Evolutionary conservation across 352 stramenopile species (phyloP), one percentile per base, ranked within the genome.

Genomic region (Pythium pyrilobum): DNA sequence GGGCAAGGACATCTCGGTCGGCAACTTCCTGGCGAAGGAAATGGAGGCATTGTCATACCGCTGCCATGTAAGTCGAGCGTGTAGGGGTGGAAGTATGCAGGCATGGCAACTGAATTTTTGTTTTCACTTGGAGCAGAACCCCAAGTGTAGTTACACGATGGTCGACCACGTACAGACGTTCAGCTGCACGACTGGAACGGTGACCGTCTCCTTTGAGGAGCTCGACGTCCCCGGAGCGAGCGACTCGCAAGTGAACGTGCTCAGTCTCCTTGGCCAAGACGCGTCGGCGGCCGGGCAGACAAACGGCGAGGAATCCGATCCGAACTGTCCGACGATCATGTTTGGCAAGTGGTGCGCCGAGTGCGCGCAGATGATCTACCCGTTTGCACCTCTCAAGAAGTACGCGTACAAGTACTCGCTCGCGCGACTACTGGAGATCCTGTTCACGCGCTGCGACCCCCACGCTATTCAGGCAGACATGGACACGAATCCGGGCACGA

Each of bases 321-420:
- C 33, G 0, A 21, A 62, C 0, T 61, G 41, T 36, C 78, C 82
- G 5, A 66, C 72, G 6, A 97, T 99, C 52, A 84, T 92, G n/a
- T 98, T 96, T 53, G 98, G 93, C 91, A 97, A 93, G n/a, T 98
- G 96, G 72, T 99, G 96, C 63, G 92, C 73, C n/a, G 81, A 95
- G 33, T 99, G 96, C 72, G 74, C 81, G 40, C 74, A 81, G 21
- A 85, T 98, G 51, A 92, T 98, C 29, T 97, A 92, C 9, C 89
- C 95, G 10, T 85, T 98, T 31, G 72, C 91, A 11, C 69, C 74
- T 34, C 50, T 94, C 74, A 67, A 89, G 83, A 77, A 96, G 77
- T 66, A 96, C 90, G 71, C 95, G 20, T 98, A 97, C 85, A 98
- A 98, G 69, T 98, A 97, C 69, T 98, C 87, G 12, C 98, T 99